Evolutionary conservation across 2,329 filamentous ascomycete species (phyloP).

Genomic region (Apiospora saccharicola): DNA sequence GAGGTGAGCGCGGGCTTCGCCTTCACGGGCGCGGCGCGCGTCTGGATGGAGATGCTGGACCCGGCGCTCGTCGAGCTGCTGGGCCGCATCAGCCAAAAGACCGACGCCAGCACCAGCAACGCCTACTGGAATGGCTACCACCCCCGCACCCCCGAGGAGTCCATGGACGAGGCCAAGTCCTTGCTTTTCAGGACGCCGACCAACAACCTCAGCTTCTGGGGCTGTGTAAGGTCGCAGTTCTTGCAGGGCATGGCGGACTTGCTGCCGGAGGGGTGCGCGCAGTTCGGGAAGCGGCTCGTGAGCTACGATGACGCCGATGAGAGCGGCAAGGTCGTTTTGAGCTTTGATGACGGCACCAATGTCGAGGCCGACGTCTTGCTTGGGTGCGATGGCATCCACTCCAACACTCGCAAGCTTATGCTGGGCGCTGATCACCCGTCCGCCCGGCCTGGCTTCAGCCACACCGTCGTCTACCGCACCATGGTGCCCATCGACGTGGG

Average conservation of each 20-base stretch:
- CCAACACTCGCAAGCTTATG: conserved; percentile 55
- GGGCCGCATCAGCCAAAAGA: conserved; percentile 35
- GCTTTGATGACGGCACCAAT: conserved; percentile 37
- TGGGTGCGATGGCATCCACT: conserved; percentile 69
- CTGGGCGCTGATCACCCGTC: conserved; percentile 52
- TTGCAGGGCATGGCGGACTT: too few species aligned
- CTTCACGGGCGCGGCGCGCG: conserved; percentile 52
- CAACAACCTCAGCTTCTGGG: not conserved
- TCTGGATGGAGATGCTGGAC: conserved; percentile 48
- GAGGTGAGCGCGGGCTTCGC: conserved; percentile 57
- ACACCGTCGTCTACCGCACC: conserved; percentile 65
- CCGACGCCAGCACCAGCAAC: conserved; percentile 23
- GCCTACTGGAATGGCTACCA: conserved; percentile 42
- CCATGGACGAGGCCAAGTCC: conserved; percentile 34
- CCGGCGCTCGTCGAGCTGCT: conserved; percentile 44
- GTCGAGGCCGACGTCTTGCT: conserved; percentile 48
- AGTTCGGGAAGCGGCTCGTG: conserved; percentile 35
- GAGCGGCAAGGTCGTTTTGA: conserved; percentile 29
- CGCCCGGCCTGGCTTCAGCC: conserved; percentile 54
- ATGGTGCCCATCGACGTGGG: conserved; percentile 64
- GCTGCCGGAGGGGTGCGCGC: too few species aligned
- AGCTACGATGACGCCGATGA: conserved; percentile 38
- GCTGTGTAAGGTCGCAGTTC: too few species aligned
- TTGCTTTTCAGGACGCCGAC: conserved; percentile 39
- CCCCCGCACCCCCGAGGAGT: conserved; percentile 47